phyloP scores from a whole-genome alignment of 1,284 basidiomycete species.

The Rhodotorula sp. region DNA sequence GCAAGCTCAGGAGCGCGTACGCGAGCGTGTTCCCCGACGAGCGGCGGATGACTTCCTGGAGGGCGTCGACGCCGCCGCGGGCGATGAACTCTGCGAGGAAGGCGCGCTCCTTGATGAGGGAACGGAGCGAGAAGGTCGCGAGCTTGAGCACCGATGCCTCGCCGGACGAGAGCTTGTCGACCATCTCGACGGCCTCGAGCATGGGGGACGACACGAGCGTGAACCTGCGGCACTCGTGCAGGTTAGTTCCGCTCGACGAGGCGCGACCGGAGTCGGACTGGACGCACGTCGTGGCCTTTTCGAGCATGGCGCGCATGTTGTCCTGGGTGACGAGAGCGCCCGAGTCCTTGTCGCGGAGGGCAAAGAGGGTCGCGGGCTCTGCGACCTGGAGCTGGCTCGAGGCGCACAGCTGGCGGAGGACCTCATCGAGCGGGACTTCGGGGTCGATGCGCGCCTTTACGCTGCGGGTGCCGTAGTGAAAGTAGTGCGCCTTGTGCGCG shows the following conservation, averaged over 20 bases:
- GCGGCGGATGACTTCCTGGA: constrained; percentile 70
- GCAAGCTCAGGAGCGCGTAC: constrained; percentile 80
- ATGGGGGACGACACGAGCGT: constrained; percentile 78
- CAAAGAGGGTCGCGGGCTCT: constrained; percentile 76
- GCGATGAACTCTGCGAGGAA: constrained; percentile 84
- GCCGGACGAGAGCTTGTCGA: constrained; percentile 66
- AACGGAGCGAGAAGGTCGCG: constrained; percentile 77
- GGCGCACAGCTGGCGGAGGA: constrained; percentile 50
- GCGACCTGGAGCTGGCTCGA: constrained; percentile 64
- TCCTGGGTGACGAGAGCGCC: constrained; percentile 90
- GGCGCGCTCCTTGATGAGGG: constrained; percentile 83
- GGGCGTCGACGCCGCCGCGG: constrained; percentile 69
- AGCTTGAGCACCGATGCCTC: constrained; percentile 62
- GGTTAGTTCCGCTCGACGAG: background rate
- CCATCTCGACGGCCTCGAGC: constrained; percentile 76
- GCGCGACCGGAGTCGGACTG: too few relatives aligned
- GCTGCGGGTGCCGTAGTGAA: constrained; percentile 28
- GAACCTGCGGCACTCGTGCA: constrained; percentile 18
- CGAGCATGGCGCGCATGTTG: constrained; percentile 57
- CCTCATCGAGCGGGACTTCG: constrained; percentile 47
- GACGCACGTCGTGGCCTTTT: constrained; percentile 11
- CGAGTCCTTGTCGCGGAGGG: constrained; percentile 74
- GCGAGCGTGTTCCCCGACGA: constrained; percentile 80
- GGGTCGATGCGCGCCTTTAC: constrained; percentile 47
- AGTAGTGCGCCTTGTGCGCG: constrained; percentile 5